phyloP scores from a whole-genome alignment of 2,329 filamentous ascomycete genomes.

The Neopestalotiopsis sp. region DNA sequence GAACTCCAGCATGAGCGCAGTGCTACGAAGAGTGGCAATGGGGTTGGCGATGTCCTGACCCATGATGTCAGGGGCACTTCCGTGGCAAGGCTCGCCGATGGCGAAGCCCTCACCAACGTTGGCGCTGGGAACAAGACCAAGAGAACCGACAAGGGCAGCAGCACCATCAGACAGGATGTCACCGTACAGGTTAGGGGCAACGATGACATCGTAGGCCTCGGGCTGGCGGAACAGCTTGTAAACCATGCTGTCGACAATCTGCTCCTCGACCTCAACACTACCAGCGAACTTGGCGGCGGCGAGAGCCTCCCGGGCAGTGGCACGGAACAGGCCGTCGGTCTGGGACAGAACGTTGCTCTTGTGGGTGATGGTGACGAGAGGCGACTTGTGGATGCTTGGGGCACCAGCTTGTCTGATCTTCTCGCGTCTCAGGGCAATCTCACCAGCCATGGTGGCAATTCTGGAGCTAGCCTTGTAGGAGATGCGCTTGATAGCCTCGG shows the following conservation, averaged over 20 bases:
- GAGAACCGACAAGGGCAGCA: slow-evolving; percentile 87
- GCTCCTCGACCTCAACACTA: slow-evolving; percentile 80
- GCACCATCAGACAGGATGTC: slow-evolving; percentile 96
- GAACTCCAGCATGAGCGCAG: slow-evolving; percentile 96
- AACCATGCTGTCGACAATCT: slow-evolving; percentile 99
- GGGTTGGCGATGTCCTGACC: slow-evolving; percentile 94
- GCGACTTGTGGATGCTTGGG: slow-evolving; percentile 66
- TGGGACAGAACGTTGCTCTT: slow-evolving; percentile 97
- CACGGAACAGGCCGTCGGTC: slow-evolving; percentile 94
- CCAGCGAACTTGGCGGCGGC: slow-evolving; percentile 65
- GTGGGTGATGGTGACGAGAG: slow-evolving; percentile 95
- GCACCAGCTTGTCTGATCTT: slow-evolving; percentile 70
- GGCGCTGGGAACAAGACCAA: slow-evolving; percentile 91
- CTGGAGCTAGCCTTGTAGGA: slow-evolving; percentile 82
- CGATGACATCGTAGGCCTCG: slow-evolving; percentile 94
- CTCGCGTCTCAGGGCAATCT: slow-evolving; percentile 88
- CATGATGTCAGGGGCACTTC: slow-evolving; percentile 93
- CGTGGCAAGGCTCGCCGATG: slow-evolving; percentile 98
- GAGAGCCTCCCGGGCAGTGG: slow-evolving; percentile 77
- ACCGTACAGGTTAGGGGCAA: slow-evolving; percentile 96
- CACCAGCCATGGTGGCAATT: slow-evolving; percentile 91
- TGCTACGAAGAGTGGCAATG: slow-evolving; percentile 90
- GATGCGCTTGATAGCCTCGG: slow-evolving; percentile 98
- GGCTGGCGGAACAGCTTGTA: slow-evolving; percentile 99
- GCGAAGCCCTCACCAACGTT: slow-evolving; percentile 95